Evolutionary conservation across 2,329 filamentous ascomycete species (phyloP).

Genomic region (Claviceps fusiformis): DNA sequence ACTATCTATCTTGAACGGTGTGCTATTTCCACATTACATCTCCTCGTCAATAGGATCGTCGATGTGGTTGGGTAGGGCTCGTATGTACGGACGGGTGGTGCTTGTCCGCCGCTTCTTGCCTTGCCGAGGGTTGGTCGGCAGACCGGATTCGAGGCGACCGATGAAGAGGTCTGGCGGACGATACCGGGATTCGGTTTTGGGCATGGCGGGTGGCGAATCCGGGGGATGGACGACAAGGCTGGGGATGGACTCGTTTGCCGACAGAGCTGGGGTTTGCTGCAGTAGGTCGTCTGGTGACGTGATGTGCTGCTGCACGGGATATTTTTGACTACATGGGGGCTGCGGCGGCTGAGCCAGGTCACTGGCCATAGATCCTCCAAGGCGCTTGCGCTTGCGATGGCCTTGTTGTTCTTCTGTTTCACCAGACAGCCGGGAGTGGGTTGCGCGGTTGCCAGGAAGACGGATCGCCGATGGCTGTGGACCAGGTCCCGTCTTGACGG

Average conservation of each 20-base stretch:
- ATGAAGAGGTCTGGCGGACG: slow-evolving; percentile 12
- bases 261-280: not conserved
- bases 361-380: not conserved
- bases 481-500: not conserved
- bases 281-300: not conserved
- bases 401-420: not conserved
- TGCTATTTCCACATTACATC: not conserved
- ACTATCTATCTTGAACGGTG: not conserved
- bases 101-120: slow-evolving; percentile 9
- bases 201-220: not conserved
- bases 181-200: not conserved
- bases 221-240: slow-evolving; percentile 7
- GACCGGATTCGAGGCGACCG: slow-evolving; percentile 14
- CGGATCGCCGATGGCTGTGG: not conserved
- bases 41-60: slow-evolving; percentile 20
- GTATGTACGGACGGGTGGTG: slow-evolving; percentile 19
- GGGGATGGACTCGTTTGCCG: not conserved
- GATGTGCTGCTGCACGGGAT: not conserved
- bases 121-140: slow-evolving; percentile 4
- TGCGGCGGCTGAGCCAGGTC: not conserved
- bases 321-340: slow-evolving; percentile 4
- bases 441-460: not conserved
- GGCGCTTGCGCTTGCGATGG: not conserved
- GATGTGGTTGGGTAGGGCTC: slow-evolving; percentile 18
- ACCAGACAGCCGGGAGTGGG: not conserved